Conservation (phyloP, 2,329 filamentous ascomycete species). For the Penicillium fuscoglaucum region DNA sequence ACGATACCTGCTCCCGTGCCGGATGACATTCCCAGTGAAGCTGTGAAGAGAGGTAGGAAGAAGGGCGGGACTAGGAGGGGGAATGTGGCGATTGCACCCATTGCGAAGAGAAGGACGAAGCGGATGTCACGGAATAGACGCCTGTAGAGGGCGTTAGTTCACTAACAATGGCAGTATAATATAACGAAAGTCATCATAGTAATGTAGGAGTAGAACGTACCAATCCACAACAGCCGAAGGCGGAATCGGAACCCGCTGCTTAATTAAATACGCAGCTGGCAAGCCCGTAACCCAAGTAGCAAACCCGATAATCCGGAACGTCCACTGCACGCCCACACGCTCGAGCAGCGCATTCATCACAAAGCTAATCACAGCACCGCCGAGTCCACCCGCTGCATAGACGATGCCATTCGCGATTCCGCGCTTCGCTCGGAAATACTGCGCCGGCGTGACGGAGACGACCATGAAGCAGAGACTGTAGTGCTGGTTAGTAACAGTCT, state of each 20-base stretch:
- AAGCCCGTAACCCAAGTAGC: constrained; percentile 55
- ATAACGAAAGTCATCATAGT: not conserved
- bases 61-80: constrained; percentile 62
- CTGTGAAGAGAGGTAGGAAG: constrained; percentile 59
- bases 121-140: constrained; percentile 53
- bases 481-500: not conserved
- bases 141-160: constrained; percentile 29
- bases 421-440: constrained; percentile 57
- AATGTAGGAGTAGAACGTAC: constrained; percentile 29
- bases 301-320: constrained; percentile 48
- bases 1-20: constrained; percentile 58
- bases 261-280: constrained; percentile 56
- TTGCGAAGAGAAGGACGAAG: constrained; percentile 56
- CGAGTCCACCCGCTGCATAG: constrained; percentile 51
- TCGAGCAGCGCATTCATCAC: constrained; percentile 48
- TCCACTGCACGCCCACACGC: constrained; percentile 44
- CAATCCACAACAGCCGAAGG: constrained; percentile 52
- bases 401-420: constrained; percentile 56
- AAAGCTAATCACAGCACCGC: constrained; percentile 56
- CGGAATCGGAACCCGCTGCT: constrained; percentile 37
- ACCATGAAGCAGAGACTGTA: constrained; percentile 46
- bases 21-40: constrained; percentile 56
- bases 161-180: not conserved
- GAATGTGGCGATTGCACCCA: constrained; percentile 59
- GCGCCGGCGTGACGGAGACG: constrained; percentile 51